Evolutionary conservation across 495 filamentous ascomycete genomes (phyloP).

Genomic region (Xylaria telfairii): DNA sequence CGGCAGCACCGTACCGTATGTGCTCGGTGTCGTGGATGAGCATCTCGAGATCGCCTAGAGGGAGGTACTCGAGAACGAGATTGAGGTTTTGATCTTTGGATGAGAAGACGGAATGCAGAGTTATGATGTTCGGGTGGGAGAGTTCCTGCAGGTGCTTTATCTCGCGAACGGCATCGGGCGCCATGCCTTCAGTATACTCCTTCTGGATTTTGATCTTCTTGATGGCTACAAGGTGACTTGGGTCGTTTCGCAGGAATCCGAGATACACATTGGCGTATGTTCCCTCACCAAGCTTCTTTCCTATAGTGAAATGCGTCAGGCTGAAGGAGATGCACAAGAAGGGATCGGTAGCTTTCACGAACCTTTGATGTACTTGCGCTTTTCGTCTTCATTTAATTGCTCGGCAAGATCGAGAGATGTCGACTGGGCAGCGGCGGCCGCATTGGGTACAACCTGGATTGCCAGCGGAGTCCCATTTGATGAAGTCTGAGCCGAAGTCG

Average conservation of each 20-base stretch:
- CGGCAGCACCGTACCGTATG: conserved; percentile 70
- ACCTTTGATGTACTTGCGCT: conserved; percentile 90
- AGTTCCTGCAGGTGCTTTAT: conserved; percentile 94
- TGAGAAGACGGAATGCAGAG: conserved; percentile 87
- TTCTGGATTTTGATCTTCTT: conserved; percentile 97
- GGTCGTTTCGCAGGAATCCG: conserved; percentile 73
- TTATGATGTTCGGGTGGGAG: conserved; percentile 94
- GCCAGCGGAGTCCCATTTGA: conserved; percentile 42
- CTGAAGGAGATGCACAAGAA: background rate
- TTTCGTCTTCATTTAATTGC: conserved; percentile 86
- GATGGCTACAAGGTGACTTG: conserved; percentile 79
- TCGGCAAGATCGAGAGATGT: conserved; percentile 69
- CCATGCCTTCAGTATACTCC: conserved; percentile 81
- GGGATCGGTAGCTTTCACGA: conserved; percentile 24
- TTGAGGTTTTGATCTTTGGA: conserved; percentile 91
- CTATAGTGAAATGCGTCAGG: conserved; percentile 45
- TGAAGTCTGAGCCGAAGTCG: conserved; percentile 38
- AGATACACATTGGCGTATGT: conserved; percentile 96
- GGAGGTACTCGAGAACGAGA: conserved; percentile 91
- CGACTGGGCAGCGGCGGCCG: conserved; percentile 32
- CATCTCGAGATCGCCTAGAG: conserved; percentile 88
- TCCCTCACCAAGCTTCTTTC: conserved; percentile 90
- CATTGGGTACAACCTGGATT: conserved; percentile 33
- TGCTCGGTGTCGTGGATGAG: conserved; percentile 81
- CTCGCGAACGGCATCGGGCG: conserved; percentile 93